Conservation (phyloP, 2,329 filamentous ascomycete species). For the Diaporthe vaccinii region DNA sequence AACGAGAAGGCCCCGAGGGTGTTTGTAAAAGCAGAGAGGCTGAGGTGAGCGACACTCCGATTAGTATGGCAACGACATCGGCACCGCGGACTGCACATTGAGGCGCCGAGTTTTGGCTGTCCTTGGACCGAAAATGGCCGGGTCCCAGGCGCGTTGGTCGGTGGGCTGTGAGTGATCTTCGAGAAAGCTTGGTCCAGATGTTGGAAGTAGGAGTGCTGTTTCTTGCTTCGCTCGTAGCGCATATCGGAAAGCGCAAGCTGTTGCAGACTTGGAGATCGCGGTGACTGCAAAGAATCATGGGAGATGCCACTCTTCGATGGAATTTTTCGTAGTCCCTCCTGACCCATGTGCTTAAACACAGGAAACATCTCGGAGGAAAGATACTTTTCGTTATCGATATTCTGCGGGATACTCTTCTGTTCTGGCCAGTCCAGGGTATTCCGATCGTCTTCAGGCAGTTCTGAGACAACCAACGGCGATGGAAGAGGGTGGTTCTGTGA, state of each 20-base stretch:
- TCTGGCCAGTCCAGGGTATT: not conserved
- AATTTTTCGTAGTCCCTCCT: not conserved
- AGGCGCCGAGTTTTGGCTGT: not conserved
- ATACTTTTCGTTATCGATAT: conserved; percentile 16
- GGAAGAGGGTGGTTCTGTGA: not conserved
- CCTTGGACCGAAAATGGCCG: not conserved
- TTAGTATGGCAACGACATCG: conserved; percentile 15
- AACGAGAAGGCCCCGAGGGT: conserved; percentile 3
- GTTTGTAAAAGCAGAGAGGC: conserved; percentile 1
- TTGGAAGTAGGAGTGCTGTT: not conserved
- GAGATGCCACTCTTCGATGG: not conserved
- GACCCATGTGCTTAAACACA: not conserved
- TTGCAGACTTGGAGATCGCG: conserved; percentile 1
- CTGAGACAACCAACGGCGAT: not conserved
- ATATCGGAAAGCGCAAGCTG: not conserved
- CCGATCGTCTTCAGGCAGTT: not conserved
- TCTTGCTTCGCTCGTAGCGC: not conserved
- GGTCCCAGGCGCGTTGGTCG: not conserved
- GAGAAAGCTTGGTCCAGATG: conserved; percentile 16
- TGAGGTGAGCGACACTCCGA: conserved; percentile 12
- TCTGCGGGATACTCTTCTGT: not conserved
- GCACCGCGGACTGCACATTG: conserved; percentile 11
- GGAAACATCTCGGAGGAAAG: conserved; percentile 24
- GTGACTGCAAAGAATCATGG: not conserved
- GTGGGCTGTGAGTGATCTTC: conserved; percentile 10